These are phyloP conservation scores for Colletotrichum agaves DNA, from an alignment of 2,329 filamentous ascomycete species.

Conservation along the genomic window DNA sequence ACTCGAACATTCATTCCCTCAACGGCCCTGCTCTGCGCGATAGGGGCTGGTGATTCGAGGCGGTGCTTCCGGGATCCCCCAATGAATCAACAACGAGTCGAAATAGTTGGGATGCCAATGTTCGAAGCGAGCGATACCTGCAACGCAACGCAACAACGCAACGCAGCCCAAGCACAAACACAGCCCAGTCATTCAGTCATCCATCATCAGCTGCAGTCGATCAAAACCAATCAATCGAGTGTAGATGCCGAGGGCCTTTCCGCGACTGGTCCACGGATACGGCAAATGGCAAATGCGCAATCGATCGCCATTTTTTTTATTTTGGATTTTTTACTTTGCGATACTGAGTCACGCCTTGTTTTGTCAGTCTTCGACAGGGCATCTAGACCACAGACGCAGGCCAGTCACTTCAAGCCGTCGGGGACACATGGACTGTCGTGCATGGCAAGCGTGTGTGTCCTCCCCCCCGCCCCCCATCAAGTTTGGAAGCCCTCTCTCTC, in stretches of 20 bases:
- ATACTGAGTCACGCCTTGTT: conserved; percentile 12
- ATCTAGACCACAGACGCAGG: neutral
- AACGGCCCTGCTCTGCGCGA: neutral
- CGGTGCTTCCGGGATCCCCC: conserved; percentile 19
- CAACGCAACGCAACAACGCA: conserved; percentile 1
- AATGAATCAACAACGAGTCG: neutral
- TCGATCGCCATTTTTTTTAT: neutral
- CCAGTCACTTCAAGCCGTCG: conserved; percentile 12
- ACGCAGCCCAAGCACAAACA: neutral
- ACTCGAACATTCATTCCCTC: neutral
- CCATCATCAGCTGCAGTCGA: conserved; percentile 10
- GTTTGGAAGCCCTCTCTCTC: neutral
- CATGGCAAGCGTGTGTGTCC: conserved; percentile 16
- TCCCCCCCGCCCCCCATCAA: neutral
- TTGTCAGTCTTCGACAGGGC: conserved; percentile 1
- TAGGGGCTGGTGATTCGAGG: conserved; percentile 25
- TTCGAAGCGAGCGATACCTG: neutral
- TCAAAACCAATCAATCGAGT: neutral
- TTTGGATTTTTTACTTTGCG: conserved; percentile 15
- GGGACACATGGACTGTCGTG: conserved; percentile 29
- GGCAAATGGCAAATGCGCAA: no score
- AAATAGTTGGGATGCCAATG: neutral
- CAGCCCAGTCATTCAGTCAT: conserved; percentile 1
- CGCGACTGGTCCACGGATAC: neutral
- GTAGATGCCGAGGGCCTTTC: neutral